Base-by-base conservation (phyloP, 257 asterid genomes). In the Thymus mandschuricus region DNA sequence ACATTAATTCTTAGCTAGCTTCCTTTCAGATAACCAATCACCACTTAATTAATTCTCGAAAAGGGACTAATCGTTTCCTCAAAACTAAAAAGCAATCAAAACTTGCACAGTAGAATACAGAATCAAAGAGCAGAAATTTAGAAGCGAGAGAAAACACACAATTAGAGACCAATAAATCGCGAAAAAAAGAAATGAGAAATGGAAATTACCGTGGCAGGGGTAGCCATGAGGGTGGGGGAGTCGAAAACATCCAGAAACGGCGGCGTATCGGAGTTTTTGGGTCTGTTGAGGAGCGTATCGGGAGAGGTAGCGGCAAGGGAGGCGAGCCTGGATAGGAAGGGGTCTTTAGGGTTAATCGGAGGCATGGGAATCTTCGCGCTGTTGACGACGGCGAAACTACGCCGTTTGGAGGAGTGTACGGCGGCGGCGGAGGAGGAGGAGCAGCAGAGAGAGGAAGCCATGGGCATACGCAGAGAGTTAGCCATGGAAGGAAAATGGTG, bases 331-430 rank as follows among this genome's bases (percentile, higher is more conserved):
- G 87, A 81, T 6, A 91, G 75, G 71, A 91, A 87, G 21, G 92
- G 96, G 83, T 93, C 96, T 45, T 83, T 86, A 86, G 94, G 97
- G 91, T 89, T 89, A 6, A 87, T 1, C 2, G 96, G 96, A 74
- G 96, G 89, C 76, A 89, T 80, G 6, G 94, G 94, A 78, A 90
- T 77, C 67, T 81, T 85, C 38, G 83, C 21, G 79, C 78, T 70
- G 71, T 65, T 72, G 66, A 71, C 30, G 45, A 65, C 48, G 38
- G 63, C 45, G 48, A 71, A 68, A 70, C 82, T 55, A 54, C 83
- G 89, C 4, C 89, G 91, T 77, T 69, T 82, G 5, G 67, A 77
- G 0, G 79, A 64, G 31, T 79, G 72, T 2, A 62, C 62, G 3
- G 62, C 61, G 10, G 86, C 57, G 1, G 87, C 77, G 1, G 91